Evolutionary conservation across 176 grass and related monocot species (phyloP), one percentile per base, ranked within the genome.

Genomic region (Rhynchospora breviuscula): DNA sequence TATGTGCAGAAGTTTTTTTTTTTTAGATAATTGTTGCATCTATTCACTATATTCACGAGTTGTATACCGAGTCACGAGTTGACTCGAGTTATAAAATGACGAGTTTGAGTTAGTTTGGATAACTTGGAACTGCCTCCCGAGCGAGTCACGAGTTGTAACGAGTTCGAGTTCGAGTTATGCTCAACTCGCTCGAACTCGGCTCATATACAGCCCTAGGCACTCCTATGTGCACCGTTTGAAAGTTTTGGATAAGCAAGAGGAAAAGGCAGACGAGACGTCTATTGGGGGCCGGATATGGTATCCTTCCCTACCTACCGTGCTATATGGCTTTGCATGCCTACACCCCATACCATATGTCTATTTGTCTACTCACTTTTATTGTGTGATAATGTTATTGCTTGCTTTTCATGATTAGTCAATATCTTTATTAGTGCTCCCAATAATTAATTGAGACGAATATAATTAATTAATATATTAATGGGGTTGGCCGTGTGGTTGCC

Each of bases 361-460:
- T 82, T 82, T 82, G 79, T 81, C 79, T 63, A 19, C 19, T 63
- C 46, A 81, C 60, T 49, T 63, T n/a, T 63, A 14, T 81, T 63
- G 15, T 35, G 58, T 82, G 60, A 82, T 66, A 26, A 22, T 65
- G 61, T 52, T 67, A 67, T 65, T 65, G 61, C 40, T 52, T 67
- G 17, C 79, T 82, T 82, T 82, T 67, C 43, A 66, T 82, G 79
- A 82, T 82, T 67, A 82, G 79, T 82, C 61, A 82, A 82, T 66
- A 63, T 82, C 79, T 82, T 67, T 26, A 52, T 82, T 52, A 64
- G 35, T 64, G 60, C 59, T 82, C 44, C 19, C 79, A 82, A 82
- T 82, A 49, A 67, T 82, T 65, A 82, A 82, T 14, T 23, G 10
- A 64, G n/a, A 21, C 18, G 33, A 81, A 66, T 81, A 48, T 10